A percentile compares a stretch with the other conserved stretches of the same genome.
These are phyloP conservation scores for Colletotrichum sp. DNA, from an alignment of 2,329 filamentous ascomycete species.

Conservation along the genomic window DNA sequence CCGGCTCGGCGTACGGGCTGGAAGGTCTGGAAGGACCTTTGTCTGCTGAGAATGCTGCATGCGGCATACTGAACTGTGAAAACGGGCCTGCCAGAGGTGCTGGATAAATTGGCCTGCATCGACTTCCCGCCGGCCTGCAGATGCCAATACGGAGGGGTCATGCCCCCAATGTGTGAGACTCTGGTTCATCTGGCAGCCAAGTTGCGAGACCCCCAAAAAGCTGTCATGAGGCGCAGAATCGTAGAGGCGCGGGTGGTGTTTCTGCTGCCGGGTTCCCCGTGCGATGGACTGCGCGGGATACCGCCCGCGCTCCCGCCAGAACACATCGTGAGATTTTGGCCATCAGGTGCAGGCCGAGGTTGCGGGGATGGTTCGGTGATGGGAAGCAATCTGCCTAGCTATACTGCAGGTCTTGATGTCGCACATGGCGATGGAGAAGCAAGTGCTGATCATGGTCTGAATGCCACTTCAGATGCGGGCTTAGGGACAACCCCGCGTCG, in stretches of 20 bases:
- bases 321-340: constrained; percentile 5
- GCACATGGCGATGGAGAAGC: background rate
- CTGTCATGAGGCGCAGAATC: constrained; percentile 1
- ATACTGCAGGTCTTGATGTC: background rate
- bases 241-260: background rate
- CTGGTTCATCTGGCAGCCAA: background rate
- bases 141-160: constrained; percentile 7
- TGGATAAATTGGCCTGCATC: constrained; percentile 15
- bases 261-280: background rate
- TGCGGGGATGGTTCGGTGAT: background rate
- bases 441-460: background rate
- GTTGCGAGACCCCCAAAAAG: background rate
- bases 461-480: background rate
- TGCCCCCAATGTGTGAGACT: background rate
- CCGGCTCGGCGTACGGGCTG: background rate
- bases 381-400: background rate
- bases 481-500: background rate
- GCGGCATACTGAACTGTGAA: background rate
- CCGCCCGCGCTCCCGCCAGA: background rate
- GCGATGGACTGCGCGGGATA: background rate
- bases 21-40: constrained; percentile 8
- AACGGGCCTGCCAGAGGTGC: background rate
- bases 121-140: constrained; percentile 8
- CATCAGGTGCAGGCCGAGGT: background rate
- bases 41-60: constrained; percentile 18